These are phyloP conservation scores for Microthlaspi erraticum DNA, from an alignment of 345 rosid genomes.

Conservation along the genomic window DNA sequence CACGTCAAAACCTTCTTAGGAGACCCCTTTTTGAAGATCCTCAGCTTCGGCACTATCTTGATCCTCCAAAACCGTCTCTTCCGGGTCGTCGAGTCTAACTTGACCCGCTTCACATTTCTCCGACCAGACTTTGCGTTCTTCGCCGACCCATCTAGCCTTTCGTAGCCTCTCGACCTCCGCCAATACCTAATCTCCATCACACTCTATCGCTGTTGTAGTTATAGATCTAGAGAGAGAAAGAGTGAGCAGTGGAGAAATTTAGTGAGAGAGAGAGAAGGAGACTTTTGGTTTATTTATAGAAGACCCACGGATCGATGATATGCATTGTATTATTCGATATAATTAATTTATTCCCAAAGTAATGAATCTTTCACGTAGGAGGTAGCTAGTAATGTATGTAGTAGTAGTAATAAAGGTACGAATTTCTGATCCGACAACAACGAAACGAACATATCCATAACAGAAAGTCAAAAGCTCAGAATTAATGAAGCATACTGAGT, in stretches of 20 bases:
- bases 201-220: conserved; percentile 1
- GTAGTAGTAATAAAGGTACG: not conserved
- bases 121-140: conserved; percentile 22
- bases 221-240: conserved; percentile 3
- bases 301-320: conserved; percentile 36
- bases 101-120: conserved; percentile 33
- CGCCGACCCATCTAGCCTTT: conserved; percentile 48
- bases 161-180: conserved; percentile 53
- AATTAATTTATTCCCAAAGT: conserved; percentile 8
- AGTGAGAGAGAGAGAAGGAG: conserved; percentile 29
- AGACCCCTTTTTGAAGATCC: conserved; percentile 42
- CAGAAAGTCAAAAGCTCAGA: conserved; percentile 15
- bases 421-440: conserved; percentile 30
- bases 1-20: conserved; percentile 62
- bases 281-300: conserved; percentile 32
- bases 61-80: conserved; percentile 54
- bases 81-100: conserved; percentile 41
- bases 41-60: conserved; percentile 59
- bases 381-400: not conserved
- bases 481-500: conserved; percentile 12
- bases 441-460: conserved; percentile 11
- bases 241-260: conserved; percentile 3
- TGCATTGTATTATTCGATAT: conserved; percentile 18
- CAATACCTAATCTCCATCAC: conserved; percentile 49
- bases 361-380: conserved; percentile 10